Percentiles rank a stretch among this genome's conserved stretches.
These are phyloP conservation scores for Lentinula lateritia DNA, from an alignment of 768 basidiomycete genomes.

Conservation along the genomic window DNA sequence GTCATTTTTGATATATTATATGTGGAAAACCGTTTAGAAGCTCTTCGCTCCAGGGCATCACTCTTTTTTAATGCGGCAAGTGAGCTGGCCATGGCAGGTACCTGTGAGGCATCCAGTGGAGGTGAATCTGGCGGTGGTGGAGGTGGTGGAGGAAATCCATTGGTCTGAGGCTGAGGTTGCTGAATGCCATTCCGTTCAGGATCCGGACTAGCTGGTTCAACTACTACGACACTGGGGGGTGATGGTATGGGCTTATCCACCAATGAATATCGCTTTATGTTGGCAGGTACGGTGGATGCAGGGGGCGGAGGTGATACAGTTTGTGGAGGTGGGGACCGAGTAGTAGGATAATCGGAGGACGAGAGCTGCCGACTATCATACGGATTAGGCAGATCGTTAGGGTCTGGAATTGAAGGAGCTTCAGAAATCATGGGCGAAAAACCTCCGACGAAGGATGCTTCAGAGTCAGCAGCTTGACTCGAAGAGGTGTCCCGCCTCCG, in stretches of 20 bases:
- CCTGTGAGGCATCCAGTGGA: constrained; percentile 32
- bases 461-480: constrained; percentile 20
- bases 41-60: constrained; percentile 83
- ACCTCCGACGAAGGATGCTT: constrained; percentile 47
- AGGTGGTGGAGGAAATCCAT: constrained; percentile 18
- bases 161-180: constrained; percentile 15
- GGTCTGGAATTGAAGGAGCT: constrained; percentile 5
- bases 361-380: constrained; percentile 7
- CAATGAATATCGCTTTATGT: constrained; percentile 74
- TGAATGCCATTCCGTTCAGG: constrained; percentile 18
- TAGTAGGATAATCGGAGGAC: constrained; percentile 11
- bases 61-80: constrained; percentile 85
- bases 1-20: constrained; percentile 96
- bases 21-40: constrained; percentile 92
- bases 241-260: constrained; percentile 59
- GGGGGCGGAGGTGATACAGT: constrained; percentile 15
- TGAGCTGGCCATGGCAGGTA: constrained; percentile 69
- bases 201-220: constrained; percentile 45
- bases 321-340: constrained; percentile 12
- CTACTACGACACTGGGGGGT: constrained; percentile 36
- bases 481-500: constrained; percentile 27
- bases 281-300: constrained; percentile 48
- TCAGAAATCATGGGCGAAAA: constrained; percentile 26
- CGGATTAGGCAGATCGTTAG: constrained; percentile 6
- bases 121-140: constrained; percentile 34